Base-by-base conservation (phyloP, 164 flowering plant genomes). In the Vitis labrusca region DNA sequence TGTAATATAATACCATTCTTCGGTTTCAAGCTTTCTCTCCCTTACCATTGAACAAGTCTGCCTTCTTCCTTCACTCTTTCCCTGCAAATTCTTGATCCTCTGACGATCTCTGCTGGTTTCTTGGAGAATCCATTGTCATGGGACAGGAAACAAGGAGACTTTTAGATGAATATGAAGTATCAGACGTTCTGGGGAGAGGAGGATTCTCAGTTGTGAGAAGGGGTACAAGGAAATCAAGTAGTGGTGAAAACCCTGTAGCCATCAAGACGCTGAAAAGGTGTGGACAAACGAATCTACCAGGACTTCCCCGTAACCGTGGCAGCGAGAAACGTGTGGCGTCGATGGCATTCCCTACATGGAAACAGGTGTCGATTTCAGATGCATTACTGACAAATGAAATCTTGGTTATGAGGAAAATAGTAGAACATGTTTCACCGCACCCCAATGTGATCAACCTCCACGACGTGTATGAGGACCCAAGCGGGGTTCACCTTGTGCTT, bases 311-410 rank as follows among this genome's bases (percentile, higher is more conserved):
- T 1, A 19, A 29, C 10, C 70, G 72, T 7, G 54, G 61, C 4
- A 63, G 71, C 6, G 76, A 69, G 50, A 74, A 69, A 57, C 67
- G 70, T 68, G 52, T 32, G 10, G 58, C 76, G 13, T 56, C 81
- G 0, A 11, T 65, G 58, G 63, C 60, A 4, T 71, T 80, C 50
- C 78, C 82, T 0, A 68, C 72, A 3, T 71, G 81, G 82, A 85
- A 84, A 49, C 88, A 82, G 57, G 82, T 80, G 2, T 71, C 86
- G 1, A 73, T 88, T 2, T 88, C 91, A 0, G 89, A 90, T 59
- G 93, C 90, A 14, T 72, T 90, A 49, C 78, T 90, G n/a, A 85
- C 93, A 3, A 90, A 90, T 17, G 92, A 90, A 68, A 89, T 90
- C 50, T 58, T 88, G 44, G 92, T 88, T 2, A 90, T 85, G 95